phyloP scores from a whole-genome alignment of 805 yeast genomes.

The Starmerella apicola region DNA sequence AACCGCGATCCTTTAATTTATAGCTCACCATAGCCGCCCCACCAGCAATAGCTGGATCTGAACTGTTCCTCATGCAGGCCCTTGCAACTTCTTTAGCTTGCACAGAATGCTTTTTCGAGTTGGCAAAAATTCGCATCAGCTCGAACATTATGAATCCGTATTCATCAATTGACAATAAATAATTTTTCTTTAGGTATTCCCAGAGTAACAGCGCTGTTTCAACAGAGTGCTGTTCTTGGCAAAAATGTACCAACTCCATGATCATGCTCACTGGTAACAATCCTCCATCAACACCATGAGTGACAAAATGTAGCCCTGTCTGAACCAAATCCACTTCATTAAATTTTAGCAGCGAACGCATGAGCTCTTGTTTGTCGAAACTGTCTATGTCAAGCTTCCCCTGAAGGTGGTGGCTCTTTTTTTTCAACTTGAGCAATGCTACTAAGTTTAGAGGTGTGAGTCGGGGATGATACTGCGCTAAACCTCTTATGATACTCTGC shows the following conservation, averaged over 20 bases:
- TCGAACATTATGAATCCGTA: slow-evolving; percentile 9
- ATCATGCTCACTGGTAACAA: slow-evolving; percentile 13
- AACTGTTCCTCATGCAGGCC: slow-evolving; percentile 3
- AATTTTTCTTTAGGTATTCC: slow-evolving; percentile 7
- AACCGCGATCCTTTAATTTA: slow-evolving; percentile 4
- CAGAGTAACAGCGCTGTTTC: slow-evolving; percentile 5
- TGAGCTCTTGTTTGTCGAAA: slow-evolving; percentile 10
- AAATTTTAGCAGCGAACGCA: slow-evolving; percentile 7
- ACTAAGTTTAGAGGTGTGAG: slow-evolving; percentile 13
- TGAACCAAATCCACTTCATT: slow-evolving; percentile 9
- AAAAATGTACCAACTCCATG: slow-evolving; percentile 6
- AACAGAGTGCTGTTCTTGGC: slow-evolving; percentile 1
- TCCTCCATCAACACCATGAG: slow-evolving; percentile 1
- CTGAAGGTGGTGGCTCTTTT: neutral
- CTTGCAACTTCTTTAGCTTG: slow-evolving; percentile 10
- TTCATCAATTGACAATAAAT: slow-evolving; percentile 1
- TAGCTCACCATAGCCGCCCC: slow-evolving; percentile 12
- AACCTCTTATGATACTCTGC: slow-evolving; percentile 11
- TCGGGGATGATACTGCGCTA: slow-evolving; percentile 15
- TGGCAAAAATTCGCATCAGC: slow-evolving; percentile 11
- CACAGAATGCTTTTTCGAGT: neutral
- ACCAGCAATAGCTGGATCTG: slow-evolving; percentile 6
- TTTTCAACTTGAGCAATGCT: slow-evolving; percentile 6
- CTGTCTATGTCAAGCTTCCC: slow-evolving; percentile 5
- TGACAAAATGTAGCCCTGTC: slow-evolving; percentile 6